Conservation (phyloP, 352 stramenopile species). For the Salisapilia sapeloensis region DNA sequence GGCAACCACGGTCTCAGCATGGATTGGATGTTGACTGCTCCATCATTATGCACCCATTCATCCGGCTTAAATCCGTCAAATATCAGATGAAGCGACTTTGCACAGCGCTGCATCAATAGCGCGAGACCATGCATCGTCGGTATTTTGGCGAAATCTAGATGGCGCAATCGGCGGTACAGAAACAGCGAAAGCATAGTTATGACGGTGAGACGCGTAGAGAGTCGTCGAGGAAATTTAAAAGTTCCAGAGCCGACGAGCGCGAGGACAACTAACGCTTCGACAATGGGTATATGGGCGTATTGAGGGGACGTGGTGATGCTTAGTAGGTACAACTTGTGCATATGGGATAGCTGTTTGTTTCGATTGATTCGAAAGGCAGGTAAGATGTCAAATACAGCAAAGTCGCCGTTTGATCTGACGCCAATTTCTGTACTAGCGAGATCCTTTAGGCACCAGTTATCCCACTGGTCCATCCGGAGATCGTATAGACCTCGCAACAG, state of each 20-base stretch:
- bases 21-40: slow-evolving; percentile 50
- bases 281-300: slow-evolving; percentile 15
- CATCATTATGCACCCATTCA: slow-evolving; percentile 60
- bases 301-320: slow-evolving; percentile 55
- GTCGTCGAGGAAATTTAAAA: slow-evolving; percentile 9
- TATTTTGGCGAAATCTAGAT: slow-evolving; percentile 47
- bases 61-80: slow-evolving; percentile 40
- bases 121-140: slow-evolving; percentile 33
- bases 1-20: slow-evolving; percentile 58
- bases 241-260: slow-evolving; percentile 9
- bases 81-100: slow-evolving; percentile 26
- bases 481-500: slow-evolving; percentile 20
- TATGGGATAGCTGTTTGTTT: slow-evolving; percentile 3
- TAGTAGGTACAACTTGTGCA: slow-evolving; percentile 22
- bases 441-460: slow-evolving; percentile 10
- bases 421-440: slow-evolving; percentile 13
- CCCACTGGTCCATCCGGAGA: slow-evolving; percentile 45
- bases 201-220: slow-evolving; percentile 2
- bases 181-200: slow-evolving; percentile 7
- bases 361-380: slow-evolving; percentile 7
- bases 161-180: slow-evolving; percentile 14
- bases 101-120: slow-evolving; percentile 38
- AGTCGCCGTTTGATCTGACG: slow-evolving; percentile 17
- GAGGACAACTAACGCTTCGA: slow-evolving; percentile 7
- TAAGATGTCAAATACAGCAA: slow-evolving; percentile 26